These are phyloP conservation scores for Diaporthe humulicola DNA, from an alignment of 2,329 filamentous ascomycete species.

Conservation along the genomic window DNA sequence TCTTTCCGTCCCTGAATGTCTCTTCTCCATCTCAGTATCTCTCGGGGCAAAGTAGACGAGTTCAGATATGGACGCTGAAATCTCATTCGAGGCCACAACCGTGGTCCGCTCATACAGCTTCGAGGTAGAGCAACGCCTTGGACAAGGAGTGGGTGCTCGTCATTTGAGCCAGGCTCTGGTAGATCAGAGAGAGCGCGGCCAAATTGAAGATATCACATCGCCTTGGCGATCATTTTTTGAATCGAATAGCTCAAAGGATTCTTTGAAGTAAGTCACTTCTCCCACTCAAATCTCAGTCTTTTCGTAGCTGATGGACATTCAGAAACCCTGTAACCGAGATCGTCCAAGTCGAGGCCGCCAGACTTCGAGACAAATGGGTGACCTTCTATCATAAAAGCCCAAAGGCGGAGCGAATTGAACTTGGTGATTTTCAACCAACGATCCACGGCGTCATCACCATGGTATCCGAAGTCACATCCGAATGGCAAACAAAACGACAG, in stretches of 20 bases:
- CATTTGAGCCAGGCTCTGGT: slow-evolving; percentile 31
- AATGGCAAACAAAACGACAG: slow-evolving; percentile 35
- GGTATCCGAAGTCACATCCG: slow-evolving; percentile 22
- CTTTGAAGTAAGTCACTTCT: background rate
- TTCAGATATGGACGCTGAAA: too few species aligned
- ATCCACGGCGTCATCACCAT: slow-evolving; percentile 39
- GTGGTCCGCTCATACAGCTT: slow-evolving; percentile 25
- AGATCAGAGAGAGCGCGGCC: background rate
- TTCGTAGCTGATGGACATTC: background rate
- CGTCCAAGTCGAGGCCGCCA: background rate
- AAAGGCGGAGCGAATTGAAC: slow-evolving; percentile 34
- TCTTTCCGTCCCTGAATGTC: too few species aligned
- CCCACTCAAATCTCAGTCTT: background rate
- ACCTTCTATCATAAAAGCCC: slow-evolving; percentile 36
- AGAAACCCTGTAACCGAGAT: background rate
- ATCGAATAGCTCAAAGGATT: background rate
- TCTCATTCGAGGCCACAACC: background rate
- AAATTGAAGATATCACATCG: slow-evolving; percentile 9
- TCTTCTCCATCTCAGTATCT: too few species aligned
- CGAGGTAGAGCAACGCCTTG: slow-evolving; percentile 34
- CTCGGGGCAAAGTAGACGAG: too few species aligned
- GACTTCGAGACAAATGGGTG: background rate
- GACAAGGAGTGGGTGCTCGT: background rate
- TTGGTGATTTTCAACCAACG: slow-evolving; percentile 29
- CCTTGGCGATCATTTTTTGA: slow-evolving; percentile 41